phyloP scores from a whole-genome alignment of 2,329 filamentous ascomycete genomes.

The Rutstroemia sp. region DNA sequence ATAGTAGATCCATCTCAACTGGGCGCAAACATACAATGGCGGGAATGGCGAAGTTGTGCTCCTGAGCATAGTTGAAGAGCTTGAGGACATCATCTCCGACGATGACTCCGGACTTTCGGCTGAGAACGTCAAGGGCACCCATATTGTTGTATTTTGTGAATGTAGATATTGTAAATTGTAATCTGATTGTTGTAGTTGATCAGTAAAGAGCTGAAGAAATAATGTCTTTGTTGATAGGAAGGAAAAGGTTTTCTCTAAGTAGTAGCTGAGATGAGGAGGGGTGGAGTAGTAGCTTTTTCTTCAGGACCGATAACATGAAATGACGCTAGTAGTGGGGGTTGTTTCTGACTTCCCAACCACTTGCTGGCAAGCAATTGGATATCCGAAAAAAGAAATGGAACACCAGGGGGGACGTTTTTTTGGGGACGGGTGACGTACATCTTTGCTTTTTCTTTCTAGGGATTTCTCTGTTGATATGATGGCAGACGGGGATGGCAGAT shows the following conservation, averaged over 20 bases:
- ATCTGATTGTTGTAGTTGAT: neutral
- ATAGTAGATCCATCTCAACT: neutral
- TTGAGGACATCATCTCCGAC: constrained; percentile 57
- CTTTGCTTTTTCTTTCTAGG: neutral
- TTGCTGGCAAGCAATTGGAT: constrained; percentile 3
- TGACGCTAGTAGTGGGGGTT: constrained; percentile 17
- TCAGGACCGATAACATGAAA: constrained; percentile 17
- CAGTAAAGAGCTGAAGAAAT: constrained; percentile 9
- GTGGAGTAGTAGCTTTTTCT: constrained; percentile 8
- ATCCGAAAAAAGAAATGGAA: constrained; percentile 4
- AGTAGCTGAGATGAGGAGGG: neutral
- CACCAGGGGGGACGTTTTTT: neutral
- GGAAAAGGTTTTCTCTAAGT: constrained; percentile 9
- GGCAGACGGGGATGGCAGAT: too few relatives aligned
- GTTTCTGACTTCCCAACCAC: constrained; percentile 6
- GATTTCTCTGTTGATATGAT: too few relatives aligned
- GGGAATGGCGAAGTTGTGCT: constrained; percentile 83
- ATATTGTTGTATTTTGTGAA: constrained; percentile 27
- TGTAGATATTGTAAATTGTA: constrained; percentile 5
- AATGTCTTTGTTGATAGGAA: neutral
- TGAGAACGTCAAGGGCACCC: constrained; percentile 46
- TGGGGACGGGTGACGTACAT: neutral
- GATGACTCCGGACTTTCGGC: constrained; percentile 59
- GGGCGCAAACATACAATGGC: constrained; percentile 51
- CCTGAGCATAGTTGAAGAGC: constrained; percentile 85